phyloP scores from a whole-genome alignment of 2,329 filamentous ascomycete species.

The Microdochium paspali region DNA sequence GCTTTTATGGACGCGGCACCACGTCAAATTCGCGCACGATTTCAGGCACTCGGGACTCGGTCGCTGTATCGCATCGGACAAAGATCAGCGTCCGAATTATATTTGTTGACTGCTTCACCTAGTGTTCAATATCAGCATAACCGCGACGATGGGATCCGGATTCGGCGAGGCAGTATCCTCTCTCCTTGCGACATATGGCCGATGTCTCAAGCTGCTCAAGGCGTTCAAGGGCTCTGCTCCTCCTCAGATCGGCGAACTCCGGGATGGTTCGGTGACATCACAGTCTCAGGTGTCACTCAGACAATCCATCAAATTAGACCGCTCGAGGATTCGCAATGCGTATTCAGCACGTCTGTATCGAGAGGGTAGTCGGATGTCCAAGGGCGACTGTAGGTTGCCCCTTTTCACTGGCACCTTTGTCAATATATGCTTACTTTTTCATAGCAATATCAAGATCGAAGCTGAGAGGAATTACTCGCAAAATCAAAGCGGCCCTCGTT shows the following conservation, averaged over 20 bases:
- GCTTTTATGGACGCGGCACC: too few relatives aligned
- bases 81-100: background rate
- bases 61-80: too few relatives aligned
- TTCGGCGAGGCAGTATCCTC: constrained; percentile 33
- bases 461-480: constrained; percentile 9
- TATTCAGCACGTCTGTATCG: constrained; percentile 31
- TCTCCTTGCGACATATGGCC: constrained; percentile 37
- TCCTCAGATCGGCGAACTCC: background rate
- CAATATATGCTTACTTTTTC: background rate
- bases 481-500: constrained; percentile 15
- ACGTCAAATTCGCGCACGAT: too few relatives aligned
- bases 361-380: constrained; percentile 30
- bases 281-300: constrained; percentile 19
- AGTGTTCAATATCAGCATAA: background rate
- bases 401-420: too few relatives aligned
- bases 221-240: constrained; percentile 14
- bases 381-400: constrained; percentile 36
- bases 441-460: constrained; percentile 27
- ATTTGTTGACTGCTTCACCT: background rate
- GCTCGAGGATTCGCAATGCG: constrained; percentile 27
- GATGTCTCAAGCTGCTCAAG: constrained; percentile 32
- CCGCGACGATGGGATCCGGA: background rate
- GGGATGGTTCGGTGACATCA: constrained; percentile 7
- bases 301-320: constrained; percentile 28
- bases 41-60: too few relatives aligned